A percentile compares a stretch with the other conserved stretches of the same genome.
These are phyloP conservation scores for Pythium periplocum DNA, from an alignment of 352 stramenopile species.

Conservation along the genomic window DNA sequence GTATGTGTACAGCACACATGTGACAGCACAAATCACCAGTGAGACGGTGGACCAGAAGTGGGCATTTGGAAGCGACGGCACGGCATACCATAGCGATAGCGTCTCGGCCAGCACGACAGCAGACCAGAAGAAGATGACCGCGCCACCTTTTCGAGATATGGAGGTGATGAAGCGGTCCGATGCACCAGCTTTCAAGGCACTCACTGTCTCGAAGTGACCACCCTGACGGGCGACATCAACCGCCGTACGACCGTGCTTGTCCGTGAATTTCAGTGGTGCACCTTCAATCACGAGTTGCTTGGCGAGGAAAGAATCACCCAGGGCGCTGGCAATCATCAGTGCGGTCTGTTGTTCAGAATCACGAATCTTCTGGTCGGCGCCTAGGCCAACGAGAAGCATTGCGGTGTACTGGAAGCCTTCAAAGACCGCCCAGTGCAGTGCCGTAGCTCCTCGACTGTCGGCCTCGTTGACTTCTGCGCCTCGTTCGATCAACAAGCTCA, in stretches of 20 bases:
- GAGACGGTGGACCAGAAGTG: slow-evolving; percentile 22
- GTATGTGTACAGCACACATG: slow-evolving; percentile 64
- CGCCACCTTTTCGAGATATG: slow-evolving; percentile 51
- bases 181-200: slow-evolving; percentile 54
- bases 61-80: slow-evolving; percentile 35
- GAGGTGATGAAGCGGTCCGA: slow-evolving; percentile 66
- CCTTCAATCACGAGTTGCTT: slow-evolving; percentile 85
- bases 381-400: slow-evolving; percentile 48
- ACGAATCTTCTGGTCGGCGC: slow-evolving; percentile 37
- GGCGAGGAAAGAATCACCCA: slow-evolving; percentile 72
- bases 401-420: slow-evolving; percentile 84
- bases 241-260: slow-evolving; percentile 71
- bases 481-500: slow-evolving; percentile 56
- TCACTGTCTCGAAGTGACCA: slow-evolving; percentile 58
- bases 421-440: slow-evolving; percentile 80
- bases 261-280: slow-evolving; percentile 46
- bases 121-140: slow-evolving; percentile 66
- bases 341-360: slow-evolving; percentile 74
- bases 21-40: slow-evolving; percentile 33
- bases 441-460: slow-evolving; percentile 60
- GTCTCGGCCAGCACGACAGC: slow-evolving; percentile 44
- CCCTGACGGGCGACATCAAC: slow-evolving; percentile 70
- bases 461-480: slow-evolving; percentile 68
- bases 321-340: slow-evolving; percentile 77
- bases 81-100: slow-evolving; percentile 48